A percentile compares a stretch with the other conserved stretches of the same genome.
phyloP scores from a whole-genome alignment of 192 early-diverging fungal genomes.

The Umbelopsis ramanniana region DNA sequence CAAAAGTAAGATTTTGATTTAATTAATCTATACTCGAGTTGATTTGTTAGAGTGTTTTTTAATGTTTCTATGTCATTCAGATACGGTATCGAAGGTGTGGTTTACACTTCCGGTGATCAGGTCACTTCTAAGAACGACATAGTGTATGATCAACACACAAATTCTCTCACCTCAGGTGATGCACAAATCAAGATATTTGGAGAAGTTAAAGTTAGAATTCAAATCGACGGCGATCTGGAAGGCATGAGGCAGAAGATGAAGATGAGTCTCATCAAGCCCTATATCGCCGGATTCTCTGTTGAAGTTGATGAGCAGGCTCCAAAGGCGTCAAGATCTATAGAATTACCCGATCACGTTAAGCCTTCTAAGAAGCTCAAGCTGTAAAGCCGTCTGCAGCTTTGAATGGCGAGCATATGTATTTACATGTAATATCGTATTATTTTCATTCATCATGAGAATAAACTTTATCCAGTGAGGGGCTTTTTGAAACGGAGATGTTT shows the following conservation, averaged over 20 bases:
- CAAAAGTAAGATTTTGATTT: conserved; percentile 57
- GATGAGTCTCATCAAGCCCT: conserved; percentile 58
- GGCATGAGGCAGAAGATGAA: conserved; percentile 69
- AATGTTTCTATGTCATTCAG: conserved; percentile 10
- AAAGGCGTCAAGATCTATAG: not conserved
- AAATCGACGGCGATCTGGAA: conserved; percentile 57
- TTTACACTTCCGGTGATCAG: conserved; percentile 64
- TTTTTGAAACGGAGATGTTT: too few species aligned
- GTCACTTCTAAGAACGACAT: conserved; percentile 18
- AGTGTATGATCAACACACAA: conserved; percentile 35
- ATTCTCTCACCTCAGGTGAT: conserved; percentile 44
- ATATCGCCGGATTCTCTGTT: conserved; percentile 57
- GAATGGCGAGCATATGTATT: not conserved
- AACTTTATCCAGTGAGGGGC: too few species aligned
- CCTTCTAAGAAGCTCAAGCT: conserved; percentile 1
- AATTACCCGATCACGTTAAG: not conserved
- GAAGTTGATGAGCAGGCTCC: conserved; percentile 4
- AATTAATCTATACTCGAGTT: not conserved
- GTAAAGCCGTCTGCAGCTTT: not conserved
- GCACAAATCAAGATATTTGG: conserved; percentile 75
- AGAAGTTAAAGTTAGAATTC: conserved; percentile 78
- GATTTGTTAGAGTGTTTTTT: not conserved
- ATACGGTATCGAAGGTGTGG: conserved; percentile 92
- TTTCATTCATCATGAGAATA: not conserved
- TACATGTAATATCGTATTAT: not conserved